Evolutionary conservation across 495 filamentous ascomycete species (phyloP).

Genomic region (Penicillium maclennaniae): DNA sequence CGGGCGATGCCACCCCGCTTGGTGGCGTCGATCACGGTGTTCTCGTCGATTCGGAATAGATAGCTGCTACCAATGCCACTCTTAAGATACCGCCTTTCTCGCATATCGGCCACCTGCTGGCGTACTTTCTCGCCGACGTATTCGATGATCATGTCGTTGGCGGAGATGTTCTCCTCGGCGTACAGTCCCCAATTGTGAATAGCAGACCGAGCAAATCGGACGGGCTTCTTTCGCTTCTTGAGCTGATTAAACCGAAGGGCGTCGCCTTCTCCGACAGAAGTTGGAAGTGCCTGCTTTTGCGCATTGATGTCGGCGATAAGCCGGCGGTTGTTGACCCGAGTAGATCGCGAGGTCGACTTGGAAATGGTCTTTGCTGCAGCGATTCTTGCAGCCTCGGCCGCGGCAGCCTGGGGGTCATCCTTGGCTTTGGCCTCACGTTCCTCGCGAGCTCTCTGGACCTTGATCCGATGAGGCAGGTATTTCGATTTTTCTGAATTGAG

Average conservation of each 20-base stretch:
- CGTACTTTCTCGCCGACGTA: conserved; percentile 98
- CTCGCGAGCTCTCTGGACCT: conserved; percentile 83
- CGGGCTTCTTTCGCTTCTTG: conserved; percentile 98
- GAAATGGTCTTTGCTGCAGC: conserved; percentile 74
- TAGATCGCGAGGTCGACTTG: conserved; percentile 77
- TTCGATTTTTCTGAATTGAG: conserved; percentile 95
- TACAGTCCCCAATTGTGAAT: conserved; percentile 99
- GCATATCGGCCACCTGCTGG: conserved; percentile 92
- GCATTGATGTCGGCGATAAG: conserved; percentile 92
- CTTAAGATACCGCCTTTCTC: conserved; percentile 86
- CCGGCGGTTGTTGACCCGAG: conserved; percentile 90
- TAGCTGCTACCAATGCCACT: conserved; percentile 97
- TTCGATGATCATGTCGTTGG: conserved; percentile 99
- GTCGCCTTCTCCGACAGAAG: conserved; percentile 68
- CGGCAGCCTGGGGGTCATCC: conserved; percentile 61
- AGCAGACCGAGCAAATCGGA: conserved; percentile 94
- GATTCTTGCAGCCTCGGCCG: conserved; percentile 65
- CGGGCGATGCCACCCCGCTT: conserved; percentile 97
- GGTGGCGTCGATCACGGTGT: conserved; percentile 94
- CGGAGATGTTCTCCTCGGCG: conserved; percentile 92
- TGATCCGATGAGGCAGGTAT: conserved; percentile 95
- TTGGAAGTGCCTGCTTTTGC: conserved; percentile 78
- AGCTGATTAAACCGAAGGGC: conserved; percentile 97
- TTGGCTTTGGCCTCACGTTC: conserved; percentile 79
- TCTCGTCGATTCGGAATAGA: conserved; percentile 96